These are phyloP conservation scores for Neurospora cerealis DNA, from an alignment of 495 filamentous ascomycete species.

Conservation along the genomic window DNA sequence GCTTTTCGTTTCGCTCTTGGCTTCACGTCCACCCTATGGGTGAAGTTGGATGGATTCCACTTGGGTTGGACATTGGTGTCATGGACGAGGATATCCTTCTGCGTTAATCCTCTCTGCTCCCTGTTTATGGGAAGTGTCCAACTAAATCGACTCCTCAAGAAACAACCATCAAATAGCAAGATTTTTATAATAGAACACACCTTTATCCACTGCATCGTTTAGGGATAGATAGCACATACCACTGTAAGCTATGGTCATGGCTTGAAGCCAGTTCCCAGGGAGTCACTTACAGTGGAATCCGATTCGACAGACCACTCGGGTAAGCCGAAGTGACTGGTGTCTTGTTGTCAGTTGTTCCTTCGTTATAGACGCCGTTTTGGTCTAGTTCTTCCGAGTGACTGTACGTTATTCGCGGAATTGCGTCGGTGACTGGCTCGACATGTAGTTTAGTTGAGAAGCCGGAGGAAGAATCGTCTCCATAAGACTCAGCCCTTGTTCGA, in stretches of 20 bases:
- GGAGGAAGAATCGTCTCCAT: not conserved
- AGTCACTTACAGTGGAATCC: not conserved
- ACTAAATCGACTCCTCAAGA: not conserved
- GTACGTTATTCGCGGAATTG: not conserved
- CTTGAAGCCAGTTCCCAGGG: not conserved
- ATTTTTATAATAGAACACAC: not conserved
- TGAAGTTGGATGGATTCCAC: not conserved
- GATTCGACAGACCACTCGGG: not conserved
- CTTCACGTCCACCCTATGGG: not conserved
- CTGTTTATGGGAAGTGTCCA: not conserved
- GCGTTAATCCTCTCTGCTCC: not conserved
- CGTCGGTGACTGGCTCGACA: not conserved
- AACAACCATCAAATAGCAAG: not conserved
- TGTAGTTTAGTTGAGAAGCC: not conserved
- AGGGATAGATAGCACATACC: not conserved
- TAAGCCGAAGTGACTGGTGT: not conserved
- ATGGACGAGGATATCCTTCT: not conserved
- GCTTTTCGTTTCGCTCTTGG: not conserved
- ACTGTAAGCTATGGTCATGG: not conserved
- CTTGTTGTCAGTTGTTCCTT: not conserved
- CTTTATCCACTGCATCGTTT: not conserved
- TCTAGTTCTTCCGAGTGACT: not conserved
- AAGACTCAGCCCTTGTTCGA: not conserved
- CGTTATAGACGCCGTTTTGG: not conserved
- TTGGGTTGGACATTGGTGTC: not conserved